Conservation (phyloP, 345 rosid genomes). For the Passiflora organensis region DNA sequence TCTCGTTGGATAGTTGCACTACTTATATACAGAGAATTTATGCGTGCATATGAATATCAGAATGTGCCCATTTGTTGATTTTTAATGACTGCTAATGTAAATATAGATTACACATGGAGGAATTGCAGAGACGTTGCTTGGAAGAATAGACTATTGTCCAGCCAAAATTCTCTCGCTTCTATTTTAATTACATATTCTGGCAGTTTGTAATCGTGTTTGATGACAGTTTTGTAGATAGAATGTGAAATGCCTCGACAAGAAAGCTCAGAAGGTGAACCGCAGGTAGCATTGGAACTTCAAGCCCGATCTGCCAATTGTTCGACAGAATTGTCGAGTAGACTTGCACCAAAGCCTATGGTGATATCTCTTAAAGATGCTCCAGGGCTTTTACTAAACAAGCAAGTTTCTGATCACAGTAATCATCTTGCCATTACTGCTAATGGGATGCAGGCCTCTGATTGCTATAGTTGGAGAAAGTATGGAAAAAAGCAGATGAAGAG, state of each 20-base stretch:
- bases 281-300: neutral
- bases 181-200: neutral
- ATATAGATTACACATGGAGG: neutral
- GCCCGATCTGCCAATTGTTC: constrained; percentile 4
- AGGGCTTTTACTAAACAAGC: neutral
- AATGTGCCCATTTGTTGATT: neutral
- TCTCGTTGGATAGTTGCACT: too few species aligned
- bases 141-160: neutral
- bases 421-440: neutral
- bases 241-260: neutral
- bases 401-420: neutral
- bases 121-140: neutral
- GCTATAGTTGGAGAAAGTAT: constrained; percentile 29
- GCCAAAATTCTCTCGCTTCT: neutral
- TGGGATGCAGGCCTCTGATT: constrained; percentile 7
- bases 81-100: neutral
- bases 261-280: neutral
- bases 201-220: neutral
- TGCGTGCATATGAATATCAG: too few species aligned
- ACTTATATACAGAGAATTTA: too few species aligned
- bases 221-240: constrained; percentile 7
- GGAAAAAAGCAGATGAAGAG: constrained; percentile 26
- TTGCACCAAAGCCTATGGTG: neutral
- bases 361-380: neutral
- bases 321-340: neutral